Evolutionary conservation across 768 basidiomycete genomes (phyloP).

Genomic region (Boletellus sp.): DNA sequence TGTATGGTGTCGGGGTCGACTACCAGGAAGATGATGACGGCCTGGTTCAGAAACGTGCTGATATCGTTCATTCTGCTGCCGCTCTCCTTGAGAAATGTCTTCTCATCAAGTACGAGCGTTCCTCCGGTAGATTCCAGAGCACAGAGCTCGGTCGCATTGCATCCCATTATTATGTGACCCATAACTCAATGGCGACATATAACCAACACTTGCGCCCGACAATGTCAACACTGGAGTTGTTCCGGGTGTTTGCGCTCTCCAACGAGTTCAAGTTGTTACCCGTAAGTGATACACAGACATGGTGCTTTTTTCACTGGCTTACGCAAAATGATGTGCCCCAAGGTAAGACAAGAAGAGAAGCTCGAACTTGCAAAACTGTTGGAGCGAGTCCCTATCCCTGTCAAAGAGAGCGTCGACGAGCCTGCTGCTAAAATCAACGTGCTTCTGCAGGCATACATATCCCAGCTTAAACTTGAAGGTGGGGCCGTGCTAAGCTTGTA

Average conservation of each 20-base stretch:
- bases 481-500: slow-evolving; percentile 2
- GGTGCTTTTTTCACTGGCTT: background rate
- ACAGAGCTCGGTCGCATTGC: slow-evolving; percentile 94
- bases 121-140: slow-evolving; percentile 83
- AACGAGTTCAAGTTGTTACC: slow-evolving; percentile 95
- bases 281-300: slow-evolving; percentile 34
- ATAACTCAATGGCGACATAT: slow-evolving; percentile 94
- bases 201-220: slow-evolving; percentile 88
- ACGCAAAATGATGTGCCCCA: background rate
- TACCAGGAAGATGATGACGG: slow-evolving; percentile 83
- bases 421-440: slow-evolving; percentile 98
- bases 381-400: slow-evolving; percentile 93
- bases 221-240: slow-evolving; percentile 87
- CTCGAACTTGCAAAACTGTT: slow-evolving; percentile 85
- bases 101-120: slow-evolving; percentile 90
- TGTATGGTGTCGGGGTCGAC: slow-evolving; percentile 87
- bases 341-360: slow-evolving; percentile 81
- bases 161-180: slow-evolving; percentile 92
- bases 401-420: slow-evolving; percentile 95
- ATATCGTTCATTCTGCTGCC: slow-evolving; percentile 91
- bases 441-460: slow-evolving; percentile 90
- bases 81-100: slow-evolving; percentile 91
- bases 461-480: slow-evolving; percentile 89
- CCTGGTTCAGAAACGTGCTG: slow-evolving; percentile 89
- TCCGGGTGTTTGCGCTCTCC: slow-evolving; percentile 91